Conservation (phyloP, 2,329 filamentous ascomycete species). For the Aschersonia sp. region DNA sequence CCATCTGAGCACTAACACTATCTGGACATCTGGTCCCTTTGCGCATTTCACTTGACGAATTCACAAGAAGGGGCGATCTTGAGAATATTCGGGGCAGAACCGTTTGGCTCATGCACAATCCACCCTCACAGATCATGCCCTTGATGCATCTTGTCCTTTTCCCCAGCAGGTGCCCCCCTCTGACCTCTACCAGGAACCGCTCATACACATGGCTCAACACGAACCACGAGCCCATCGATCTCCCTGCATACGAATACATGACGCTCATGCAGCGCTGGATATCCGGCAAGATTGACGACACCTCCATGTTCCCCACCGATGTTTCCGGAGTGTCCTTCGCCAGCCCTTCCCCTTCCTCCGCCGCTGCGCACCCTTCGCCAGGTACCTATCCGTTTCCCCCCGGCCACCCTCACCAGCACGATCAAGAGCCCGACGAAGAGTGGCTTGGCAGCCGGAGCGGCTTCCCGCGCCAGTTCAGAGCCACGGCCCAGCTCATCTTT, state of each 20-base stretch:
- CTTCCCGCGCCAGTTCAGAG: slow-evolving; percentile 71
- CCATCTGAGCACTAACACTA: too few relatives aligned
- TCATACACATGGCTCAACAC: slow-evolving; percentile 89
- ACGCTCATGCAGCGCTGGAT: slow-evolving; percentile 91
- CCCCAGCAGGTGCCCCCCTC: neutral
- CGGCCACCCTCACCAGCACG: slow-evolving; percentile 28
- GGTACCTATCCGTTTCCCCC: slow-evolving; percentile 19
- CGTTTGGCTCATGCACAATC: neutral
- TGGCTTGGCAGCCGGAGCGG: slow-evolving; percentile 83
- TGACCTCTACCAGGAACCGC: slow-evolving; percentile 43
- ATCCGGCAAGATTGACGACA: slow-evolving; percentile 77
- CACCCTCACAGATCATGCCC: neutral
- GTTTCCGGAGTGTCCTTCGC: slow-evolving; percentile 48
- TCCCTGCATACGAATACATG: slow-evolving; percentile 80
- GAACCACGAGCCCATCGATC: slow-evolving; percentile 61
- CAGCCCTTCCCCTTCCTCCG: neutral
- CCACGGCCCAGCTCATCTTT: slow-evolving; percentile 78
- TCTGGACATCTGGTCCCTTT: neutral
- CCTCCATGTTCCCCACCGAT: slow-evolving; percentile 72
- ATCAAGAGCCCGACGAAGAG: slow-evolving; percentile 22
- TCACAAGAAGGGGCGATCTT: too few relatives aligned
- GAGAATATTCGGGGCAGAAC: neutral
- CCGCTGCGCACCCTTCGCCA: neutral
- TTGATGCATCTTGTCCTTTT: neutral
- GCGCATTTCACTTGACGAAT: neutral